phyloP scores from a whole-genome alignment of 192 early-diverging fungal genomes.

The Gigaspora rosea region DNA sequence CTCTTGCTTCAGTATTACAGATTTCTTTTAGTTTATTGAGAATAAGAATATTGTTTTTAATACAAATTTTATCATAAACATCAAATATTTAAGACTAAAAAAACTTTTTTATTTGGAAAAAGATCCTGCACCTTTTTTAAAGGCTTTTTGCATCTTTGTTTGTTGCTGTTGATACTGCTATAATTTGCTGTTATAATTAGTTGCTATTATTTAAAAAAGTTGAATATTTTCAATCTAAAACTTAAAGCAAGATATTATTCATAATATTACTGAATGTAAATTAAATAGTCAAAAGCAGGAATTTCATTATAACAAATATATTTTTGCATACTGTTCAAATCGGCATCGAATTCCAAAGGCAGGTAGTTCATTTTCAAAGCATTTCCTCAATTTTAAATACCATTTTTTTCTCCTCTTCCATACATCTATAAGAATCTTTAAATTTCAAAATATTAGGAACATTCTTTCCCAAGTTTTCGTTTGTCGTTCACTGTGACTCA shows the following conservation, averaged over 20 bases:
- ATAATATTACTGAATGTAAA: too few relatives aligned
- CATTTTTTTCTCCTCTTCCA: slow-evolving; percentile 29
- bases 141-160: too few relatives aligned
- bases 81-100: too few relatives aligned
- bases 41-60: slow-evolving; percentile 26
- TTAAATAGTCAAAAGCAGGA: too few relatives aligned
- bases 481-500: slow-evolving; percentile 6
- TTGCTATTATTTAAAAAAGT: too few relatives aligned
- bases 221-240: too few relatives aligned
- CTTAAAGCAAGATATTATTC: too few relatives aligned
- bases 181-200: too few relatives aligned
- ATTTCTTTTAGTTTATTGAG: slow-evolving; percentile 30
- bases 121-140: too few relatives aligned
- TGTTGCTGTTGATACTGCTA: too few relatives aligned
- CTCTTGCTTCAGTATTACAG: slow-evolving; percentile 7
- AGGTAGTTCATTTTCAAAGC: slow-evolving; percentile 36
- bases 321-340: slow-evolving; percentile 24
- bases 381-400: slow-evolving; percentile 28
- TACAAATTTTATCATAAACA: slow-evolving; percentile 18
- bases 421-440: not conserved
- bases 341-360: slow-evolving; percentile 26
- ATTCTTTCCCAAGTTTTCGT: slow-evolving; percentile 6
- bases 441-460: not conserved
- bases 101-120: too few relatives aligned
- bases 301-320: slow-evolving; percentile 1